Evolutionary conservation across 305 asterid genomes (phyloP).

Genomic region (Rubia tinctorum): DNA sequence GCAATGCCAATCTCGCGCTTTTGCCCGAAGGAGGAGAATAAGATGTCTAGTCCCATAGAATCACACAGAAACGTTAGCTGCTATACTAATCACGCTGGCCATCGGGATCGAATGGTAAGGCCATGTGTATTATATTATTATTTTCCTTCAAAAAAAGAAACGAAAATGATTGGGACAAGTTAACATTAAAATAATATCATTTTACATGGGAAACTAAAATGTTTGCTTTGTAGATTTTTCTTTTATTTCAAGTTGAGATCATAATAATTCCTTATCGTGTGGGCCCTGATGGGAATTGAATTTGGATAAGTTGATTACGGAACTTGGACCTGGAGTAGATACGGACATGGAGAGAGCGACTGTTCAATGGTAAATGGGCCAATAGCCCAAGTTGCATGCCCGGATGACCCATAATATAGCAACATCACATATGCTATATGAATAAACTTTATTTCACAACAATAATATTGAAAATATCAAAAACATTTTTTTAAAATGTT

Average conservation of each 20-base stretch:
- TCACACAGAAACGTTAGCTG: no score
- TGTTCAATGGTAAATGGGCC: not conserved
- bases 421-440: not conserved
- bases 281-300: conserved; percentile 3
- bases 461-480: not conserved
- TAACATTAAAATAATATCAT: not conserved
- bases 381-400: not conserved
- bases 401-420: not conserved
- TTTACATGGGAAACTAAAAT: not conserved
- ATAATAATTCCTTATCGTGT: not conserved
- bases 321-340: not conserved
- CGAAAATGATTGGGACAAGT: not conserved
- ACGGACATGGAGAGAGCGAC: conserved; percentile 4
- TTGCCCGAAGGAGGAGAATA: no score
- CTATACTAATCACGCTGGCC: no score
- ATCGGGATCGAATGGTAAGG: no score
- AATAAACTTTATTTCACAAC: not conserved
- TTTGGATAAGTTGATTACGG: not conserved
- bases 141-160: no score
- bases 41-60: no score
- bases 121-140: no score
- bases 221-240: not conserved
- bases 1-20: no score
- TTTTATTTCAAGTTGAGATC: not conserved
- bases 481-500: no score